Base-by-base conservation (phyloP, 306 rosid genomes). In the Casuarina cunninghamiana region DNA sequence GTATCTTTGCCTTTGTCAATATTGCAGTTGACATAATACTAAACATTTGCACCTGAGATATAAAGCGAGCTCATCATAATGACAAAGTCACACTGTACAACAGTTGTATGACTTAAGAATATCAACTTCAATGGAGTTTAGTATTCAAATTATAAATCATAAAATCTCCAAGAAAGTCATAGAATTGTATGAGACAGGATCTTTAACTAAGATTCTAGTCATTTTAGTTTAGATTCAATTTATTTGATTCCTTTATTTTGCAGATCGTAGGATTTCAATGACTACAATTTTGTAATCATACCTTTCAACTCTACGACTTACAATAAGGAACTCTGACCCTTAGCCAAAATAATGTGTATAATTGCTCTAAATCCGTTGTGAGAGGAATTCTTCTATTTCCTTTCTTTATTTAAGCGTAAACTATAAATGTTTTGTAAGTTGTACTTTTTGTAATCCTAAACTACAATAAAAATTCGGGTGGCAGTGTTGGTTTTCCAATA, bases 121-220 rank as follows among this genome's bases (percentile, higher is more conserved):
- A 17, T 11, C n/a, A n/a, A 43, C 5, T 61, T 61, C 35, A 7
- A 50, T 10, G 10, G 11, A 21, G 8, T 46, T 26, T 26, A 4
- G 19, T 0, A 46, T 53, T 17, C 16, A 42, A 55, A 26, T 37
- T 45, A 75, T 26, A 46, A 55, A 67, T 6, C 45, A 19, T 44
- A 58, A 50, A 15, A 66, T 41, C 54, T 16, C 62, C 37, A 57
- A 63, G 41, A 62, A 37, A 50, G 41, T 3, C 16, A 5, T 0
- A 50, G 41, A 71, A 62, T 62, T 79, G 5, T 72, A 39, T 72
- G 15, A 51, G 3, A 45, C 43, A 73, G 54, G 58, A 53, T 41
- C 51, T 50, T 51, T 5, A 15, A 32, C 68, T 79, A 51, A 26
- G 19, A 63, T 50, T n/a, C 45, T 50, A 38, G 51, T 50, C 0